phyloP scores from a whole-genome alignment of 139 green algal genomes.

The Penium margaritaceum region DNA sequence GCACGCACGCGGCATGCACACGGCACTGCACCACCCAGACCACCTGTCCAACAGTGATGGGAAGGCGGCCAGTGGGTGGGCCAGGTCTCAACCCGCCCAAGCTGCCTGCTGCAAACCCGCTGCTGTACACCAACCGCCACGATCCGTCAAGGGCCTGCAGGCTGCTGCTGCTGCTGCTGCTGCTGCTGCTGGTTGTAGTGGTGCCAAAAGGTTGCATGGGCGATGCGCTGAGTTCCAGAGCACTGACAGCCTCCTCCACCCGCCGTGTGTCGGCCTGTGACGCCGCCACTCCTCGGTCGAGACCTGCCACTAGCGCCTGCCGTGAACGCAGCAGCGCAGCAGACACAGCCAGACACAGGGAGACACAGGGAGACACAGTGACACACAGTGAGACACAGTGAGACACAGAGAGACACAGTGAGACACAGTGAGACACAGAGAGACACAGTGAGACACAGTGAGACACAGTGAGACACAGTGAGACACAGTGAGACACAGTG shows the following conservation, averaged over 20 bases:
- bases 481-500: too few relatives aligned
- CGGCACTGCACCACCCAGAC: too few relatives aligned
- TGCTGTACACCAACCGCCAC: conserved; percentile 39
- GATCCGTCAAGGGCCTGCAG: conserved; percentile 8
- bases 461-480: too few relatives aligned
- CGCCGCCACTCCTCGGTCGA: conserved; percentile 29
- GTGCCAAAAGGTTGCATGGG: too few relatives aligned
- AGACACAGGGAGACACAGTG: too few relatives aligned
- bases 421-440: too few relatives aligned
- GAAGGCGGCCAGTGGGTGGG: conserved; percentile 19
- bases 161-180: not conserved
- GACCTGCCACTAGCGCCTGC: conserved; percentile 18
- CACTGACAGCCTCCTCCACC: conserved; percentile 16
- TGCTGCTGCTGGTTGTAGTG: not conserved
- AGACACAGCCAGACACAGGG: too few relatives aligned
- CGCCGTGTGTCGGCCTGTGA: not conserved
- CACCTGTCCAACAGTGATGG: conserved; percentile 35
- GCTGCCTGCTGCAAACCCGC: conserved; percentile 37
- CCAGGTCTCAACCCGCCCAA: conserved; percentile 28
- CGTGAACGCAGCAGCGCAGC: too few relatives aligned
- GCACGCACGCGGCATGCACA: too few relatives aligned
- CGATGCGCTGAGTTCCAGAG: conserved; percentile 7
- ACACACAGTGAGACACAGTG: too few relatives aligned
- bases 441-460: too few relatives aligned
- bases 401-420: too few relatives aligned